phyloP scores from a whole-genome alignment of 2,329 filamentous ascomycete genomes.

The Trichoderma sp. region DNA sequence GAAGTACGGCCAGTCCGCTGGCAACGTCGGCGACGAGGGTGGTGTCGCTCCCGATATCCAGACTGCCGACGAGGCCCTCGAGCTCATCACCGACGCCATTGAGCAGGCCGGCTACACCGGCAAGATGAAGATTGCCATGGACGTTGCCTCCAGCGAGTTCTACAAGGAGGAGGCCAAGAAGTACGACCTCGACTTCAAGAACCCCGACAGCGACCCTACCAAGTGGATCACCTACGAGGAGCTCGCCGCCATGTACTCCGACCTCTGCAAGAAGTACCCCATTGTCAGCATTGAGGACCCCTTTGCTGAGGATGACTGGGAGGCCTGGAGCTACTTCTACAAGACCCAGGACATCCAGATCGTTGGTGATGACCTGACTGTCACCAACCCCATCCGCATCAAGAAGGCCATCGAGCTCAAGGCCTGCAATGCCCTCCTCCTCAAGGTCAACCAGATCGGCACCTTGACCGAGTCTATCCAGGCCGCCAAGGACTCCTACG shows the following conservation, averaged over 20 bases:
- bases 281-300: constrained; percentile 99
- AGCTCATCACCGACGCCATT: constrained; percentile 93
- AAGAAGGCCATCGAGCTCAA: constrained; percentile 99
- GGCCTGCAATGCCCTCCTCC: constrained; percentile 95
- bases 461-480: constrained; percentile 98
- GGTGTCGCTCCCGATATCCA: constrained; percentile 99
- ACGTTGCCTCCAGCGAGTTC: constrained; percentile 98
- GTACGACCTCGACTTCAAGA: constrained; percentile 99
- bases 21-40: constrained; percentile 99
- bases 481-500: constrained; percentile 97
- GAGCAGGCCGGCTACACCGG: constrained; percentile 94
- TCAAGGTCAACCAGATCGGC: constrained; percentile 99
- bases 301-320: constrained; percentile 99
- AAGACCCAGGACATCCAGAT: constrained; percentile 99
- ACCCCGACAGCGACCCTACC: constrained; percentile 90
- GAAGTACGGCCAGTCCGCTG: constrained; percentile 98
- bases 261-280: constrained; percentile 90
- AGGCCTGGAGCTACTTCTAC: constrained; percentile 99
- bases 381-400: constrained; percentile 98
- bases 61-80: constrained; percentile 92
- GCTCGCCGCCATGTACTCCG: constrained; percentile 88
- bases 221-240: constrained; percentile 99
- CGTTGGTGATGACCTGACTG: constrained; percentile 96
- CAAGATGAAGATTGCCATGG: constrained; percentile 97
- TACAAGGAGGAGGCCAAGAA: constrained; percentile 98